Evolutionary conservation across 1,284 basidiomycete species (phyloP).

Genomic region (Puccinia triticina): DNA sequence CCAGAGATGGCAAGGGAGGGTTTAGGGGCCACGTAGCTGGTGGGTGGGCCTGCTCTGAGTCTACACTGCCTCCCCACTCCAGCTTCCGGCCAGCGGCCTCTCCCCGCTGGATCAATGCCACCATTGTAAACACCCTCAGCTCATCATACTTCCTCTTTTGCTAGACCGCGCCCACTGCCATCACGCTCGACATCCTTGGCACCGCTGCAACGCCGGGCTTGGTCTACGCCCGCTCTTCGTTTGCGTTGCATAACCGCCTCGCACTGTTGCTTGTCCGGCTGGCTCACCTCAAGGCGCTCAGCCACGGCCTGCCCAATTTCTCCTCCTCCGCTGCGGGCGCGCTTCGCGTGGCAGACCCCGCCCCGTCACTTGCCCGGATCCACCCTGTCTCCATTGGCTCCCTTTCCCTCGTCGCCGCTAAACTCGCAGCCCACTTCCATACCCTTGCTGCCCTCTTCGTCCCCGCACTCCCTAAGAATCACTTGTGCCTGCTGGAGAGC

Average conservation of each 20-base stretch:
- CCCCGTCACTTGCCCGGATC: not conserved
- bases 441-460: no score
- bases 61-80: slow-evolving; percentile 18
- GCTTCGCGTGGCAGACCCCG: not conserved
- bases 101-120: slow-evolving; percentile 18
- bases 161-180: not conserved
- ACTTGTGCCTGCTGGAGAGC: no score
- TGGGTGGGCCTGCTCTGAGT: slow-evolving; percentile 12
- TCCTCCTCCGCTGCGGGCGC: not conserved
- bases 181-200: slow-evolving; percentile 23
- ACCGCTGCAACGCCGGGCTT: not conserved
- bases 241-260: slow-evolving; percentile 31
- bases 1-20: not conserved
- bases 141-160: not conserved
- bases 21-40: not conserved
- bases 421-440: no score
- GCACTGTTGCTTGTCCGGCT: slow-evolving; percentile 13
- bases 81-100: not conserved
- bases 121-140: slow-evolving; percentile 16
- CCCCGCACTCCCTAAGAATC: no score
- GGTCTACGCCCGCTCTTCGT: slow-evolving; percentile 8
- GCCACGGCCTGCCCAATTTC: not conserved
- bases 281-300: not conserved
- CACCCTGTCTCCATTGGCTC: no score
- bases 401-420: no score